phyloP scores from a whole-genome alignment of 495 filamentous ascomycete genomes.

The Venustampulla echinocandica region DNA sequence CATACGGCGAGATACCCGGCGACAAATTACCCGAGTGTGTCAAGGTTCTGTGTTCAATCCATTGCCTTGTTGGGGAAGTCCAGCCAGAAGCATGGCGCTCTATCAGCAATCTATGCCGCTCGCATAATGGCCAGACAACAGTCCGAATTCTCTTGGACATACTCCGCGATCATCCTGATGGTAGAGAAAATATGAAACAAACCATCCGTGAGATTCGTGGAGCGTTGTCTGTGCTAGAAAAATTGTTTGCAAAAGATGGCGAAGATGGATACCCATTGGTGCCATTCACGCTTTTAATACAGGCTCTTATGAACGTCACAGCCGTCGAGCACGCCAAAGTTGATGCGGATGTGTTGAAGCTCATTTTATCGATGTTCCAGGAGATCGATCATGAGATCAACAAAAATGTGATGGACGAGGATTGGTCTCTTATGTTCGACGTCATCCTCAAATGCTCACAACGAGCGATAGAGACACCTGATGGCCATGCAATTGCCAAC shows the following conservation, averaged over 20 bases:
- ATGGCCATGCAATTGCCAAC: constrained; percentile 14
- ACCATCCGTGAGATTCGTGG: constrained; percentile 57
- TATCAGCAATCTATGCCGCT: constrained; percentile 67
- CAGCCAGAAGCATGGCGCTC: constrained; percentile 67
- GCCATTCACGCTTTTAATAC: constrained; percentile 45
- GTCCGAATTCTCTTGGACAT: constrained; percentile 56
- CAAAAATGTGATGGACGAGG: constrained; percentile 39
- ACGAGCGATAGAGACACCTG: constrained; percentile 15
- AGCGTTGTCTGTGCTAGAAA: constrained; percentile 58
- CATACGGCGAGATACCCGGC: constrained; percentile 67
- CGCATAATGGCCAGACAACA: constrained; percentile 66
- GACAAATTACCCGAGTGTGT: constrained; percentile 59
- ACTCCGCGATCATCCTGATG: constrained; percentile 38
- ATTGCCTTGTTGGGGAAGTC: constrained; percentile 61
- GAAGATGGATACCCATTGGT: constrained; percentile 55
- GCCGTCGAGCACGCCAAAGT: constrained; percentile 40
- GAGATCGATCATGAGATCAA: constrained; percentile 33
- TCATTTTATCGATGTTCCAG: constrained; percentile 42
- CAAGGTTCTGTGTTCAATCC: constrained; percentile 73
- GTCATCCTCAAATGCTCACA: constrained; percentile 35
- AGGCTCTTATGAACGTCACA: constrained; percentile 50
- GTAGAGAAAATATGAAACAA: constrained; percentile 42
- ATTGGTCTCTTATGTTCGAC: constrained; percentile 43
- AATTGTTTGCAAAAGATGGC: constrained; percentile 49
- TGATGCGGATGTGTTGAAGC: constrained; percentile 48